A percentile compares a stretch with the other conserved stretches of the same genome.
Conservation (phyloP, 1,284 basidiomycete genomes). For the Phellinidium pouzarii region DNA sequence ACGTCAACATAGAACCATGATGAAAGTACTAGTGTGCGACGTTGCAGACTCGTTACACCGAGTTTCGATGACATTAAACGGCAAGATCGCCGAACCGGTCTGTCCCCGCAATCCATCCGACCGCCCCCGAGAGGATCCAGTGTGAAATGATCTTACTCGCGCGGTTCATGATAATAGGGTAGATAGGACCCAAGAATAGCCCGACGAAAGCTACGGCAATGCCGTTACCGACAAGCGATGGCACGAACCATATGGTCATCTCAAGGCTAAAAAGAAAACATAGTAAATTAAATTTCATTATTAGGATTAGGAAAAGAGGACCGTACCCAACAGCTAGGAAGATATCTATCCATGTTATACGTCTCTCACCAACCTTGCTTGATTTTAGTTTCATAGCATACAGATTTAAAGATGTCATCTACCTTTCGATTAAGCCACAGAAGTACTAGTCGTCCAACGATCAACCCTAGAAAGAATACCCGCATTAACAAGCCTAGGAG, state of each 20-base stretch:
- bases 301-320: not conserved
- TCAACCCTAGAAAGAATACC: not conserved
- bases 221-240: constrained; percentile 51
- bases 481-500: not conserved
- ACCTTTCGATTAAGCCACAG: constrained; percentile 10
- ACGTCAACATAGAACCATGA: not conserved
- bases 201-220: constrained; percentile 55
- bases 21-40: no score
- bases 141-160: constrained; percentile 41
- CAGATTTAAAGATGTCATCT: not conserved
- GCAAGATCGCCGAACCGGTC: constrained; percentile 27
- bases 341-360: constrained; percentile 5
- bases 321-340: constrained; percentile 4
- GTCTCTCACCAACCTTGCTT: constrained; percentile 12
- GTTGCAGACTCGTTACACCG: constrained; percentile 16
- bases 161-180: constrained; percentile 48
- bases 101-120: constrained; percentile 44
- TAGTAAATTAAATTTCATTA: constrained; percentile 3
- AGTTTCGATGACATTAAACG: constrained; percentile 22
- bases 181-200: constrained; percentile 44
- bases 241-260: constrained; percentile 57
- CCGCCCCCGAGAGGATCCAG: constrained; percentile 44
- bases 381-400: not conserved
- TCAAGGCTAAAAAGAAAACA: constrained; percentile 38
- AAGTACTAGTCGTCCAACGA: constrained; percentile 1